phyloP scores from a whole-genome alignment of 768 basidiomycete species.

The Russula sp. region DNA sequence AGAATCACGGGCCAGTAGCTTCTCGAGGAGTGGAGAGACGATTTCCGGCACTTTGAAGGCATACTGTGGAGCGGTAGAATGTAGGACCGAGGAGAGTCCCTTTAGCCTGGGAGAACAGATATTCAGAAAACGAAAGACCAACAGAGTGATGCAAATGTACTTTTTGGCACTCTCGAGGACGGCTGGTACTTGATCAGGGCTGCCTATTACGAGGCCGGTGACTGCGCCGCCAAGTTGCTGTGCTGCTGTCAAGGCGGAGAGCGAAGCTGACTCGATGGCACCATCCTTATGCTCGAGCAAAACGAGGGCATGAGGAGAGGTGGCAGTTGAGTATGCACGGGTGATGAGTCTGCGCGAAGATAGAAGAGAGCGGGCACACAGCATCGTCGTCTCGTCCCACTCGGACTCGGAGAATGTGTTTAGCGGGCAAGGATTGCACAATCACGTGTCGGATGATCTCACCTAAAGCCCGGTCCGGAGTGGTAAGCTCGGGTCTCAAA shows the following conservation, averaged over 20 bases:
- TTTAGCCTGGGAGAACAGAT: conserved; percentile 48
- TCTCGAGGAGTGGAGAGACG: conserved; percentile 78
- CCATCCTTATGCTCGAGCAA: conserved; percentile 86
- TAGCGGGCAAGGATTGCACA: neutral
- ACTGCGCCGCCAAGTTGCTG: conserved; percentile 81
- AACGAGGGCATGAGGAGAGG: conserved; percentile 75
- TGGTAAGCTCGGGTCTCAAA: neutral
- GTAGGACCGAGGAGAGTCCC: conserved; percentile 63
- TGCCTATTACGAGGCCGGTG: conserved; percentile 73
- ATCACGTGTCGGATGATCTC: conserved; percentile 22
- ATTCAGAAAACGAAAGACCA: conserved; percentile 3
- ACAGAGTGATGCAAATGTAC: conserved; percentile 42
- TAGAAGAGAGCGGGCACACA: conserved; percentile 10
- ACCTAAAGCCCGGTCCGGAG: neutral
- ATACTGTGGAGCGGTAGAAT: conserved; percentile 70
- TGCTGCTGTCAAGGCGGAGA: conserved; percentile 92
- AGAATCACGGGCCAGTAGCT: conserved; percentile 58
- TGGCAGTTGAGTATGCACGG: conserved; percentile 57
- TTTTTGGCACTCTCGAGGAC: conserved; percentile 78
- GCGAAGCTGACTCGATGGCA: conserved; percentile 74
- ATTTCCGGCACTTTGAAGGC: conserved; percentile 68
- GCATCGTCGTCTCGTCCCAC: conserved; percentile 10
- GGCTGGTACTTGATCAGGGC: conserved; percentile 58
- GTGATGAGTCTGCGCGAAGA: conserved; percentile 15
- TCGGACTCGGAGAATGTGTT: neutral